These are phyloP conservation scores for Nemania bipapillata DNA, from an alignment of 2,329 filamentous ascomycete genomes.

Conservation along the genomic window DNA sequence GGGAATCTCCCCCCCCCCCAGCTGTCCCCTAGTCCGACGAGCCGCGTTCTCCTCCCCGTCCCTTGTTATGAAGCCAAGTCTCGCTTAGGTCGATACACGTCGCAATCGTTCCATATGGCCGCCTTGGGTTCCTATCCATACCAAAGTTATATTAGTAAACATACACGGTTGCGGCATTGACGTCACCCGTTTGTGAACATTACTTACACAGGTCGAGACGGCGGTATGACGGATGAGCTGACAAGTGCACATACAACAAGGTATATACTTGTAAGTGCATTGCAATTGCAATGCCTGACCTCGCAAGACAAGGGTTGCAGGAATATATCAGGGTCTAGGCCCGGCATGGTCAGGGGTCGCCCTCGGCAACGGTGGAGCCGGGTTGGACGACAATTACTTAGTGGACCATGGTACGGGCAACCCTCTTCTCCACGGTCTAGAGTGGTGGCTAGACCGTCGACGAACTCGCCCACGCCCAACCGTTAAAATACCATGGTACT, in stretches of 20 bases:
- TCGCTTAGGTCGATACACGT: no score
- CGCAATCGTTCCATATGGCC: no score
- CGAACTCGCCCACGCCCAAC: conserved; percentile 23
- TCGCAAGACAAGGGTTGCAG: conserved; percentile 14
- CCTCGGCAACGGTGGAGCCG: conserved; percentile 30
- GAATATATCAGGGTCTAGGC: conserved; percentile 35
- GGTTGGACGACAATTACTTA: conserved; percentile 14
- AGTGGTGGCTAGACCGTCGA: conserved; percentile 31
- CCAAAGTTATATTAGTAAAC: background rate
- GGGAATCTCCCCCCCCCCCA: no score
- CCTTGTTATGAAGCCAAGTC: no score
- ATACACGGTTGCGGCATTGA: background rate
- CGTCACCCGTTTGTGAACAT: background rate
- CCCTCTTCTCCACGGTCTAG: conserved; percentile 19
- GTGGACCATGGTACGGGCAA: conserved; percentile 6
- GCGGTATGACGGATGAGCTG: no score
- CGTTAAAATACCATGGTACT: conserved; percentile 23
- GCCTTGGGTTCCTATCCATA: no score
- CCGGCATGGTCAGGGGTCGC: conserved; percentile 25
- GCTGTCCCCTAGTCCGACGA: no score
- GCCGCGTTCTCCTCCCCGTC: no score
- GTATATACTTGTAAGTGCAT: background rate
- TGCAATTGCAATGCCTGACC: background rate
- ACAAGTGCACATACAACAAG: no score
- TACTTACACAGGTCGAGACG: no score